Conservation (phyloP, 441 rosid species). For the Populus hybrid region DNA sequence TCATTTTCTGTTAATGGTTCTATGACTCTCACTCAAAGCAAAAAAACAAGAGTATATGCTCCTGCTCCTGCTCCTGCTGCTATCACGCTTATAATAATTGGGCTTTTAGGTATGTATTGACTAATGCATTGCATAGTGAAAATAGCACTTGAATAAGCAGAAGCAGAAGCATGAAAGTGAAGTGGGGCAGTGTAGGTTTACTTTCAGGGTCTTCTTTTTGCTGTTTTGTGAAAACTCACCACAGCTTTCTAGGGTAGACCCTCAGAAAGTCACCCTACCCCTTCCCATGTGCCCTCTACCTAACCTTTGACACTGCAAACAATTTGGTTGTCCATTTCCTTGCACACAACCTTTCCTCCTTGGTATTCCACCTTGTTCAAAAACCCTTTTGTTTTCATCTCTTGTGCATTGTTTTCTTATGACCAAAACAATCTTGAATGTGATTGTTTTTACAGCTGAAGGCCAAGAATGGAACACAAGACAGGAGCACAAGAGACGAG, state of each 20-base stretch:
- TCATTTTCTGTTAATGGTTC: not conserved
- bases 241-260: slow-evolving; percentile 24
- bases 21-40: not conserved
- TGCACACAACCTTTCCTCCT: slow-evolving; percentile 25
- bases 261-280: slow-evolving; percentile 21
- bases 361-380: too few species aligned
- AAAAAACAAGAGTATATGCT: not conserved
- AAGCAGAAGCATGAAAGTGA: slow-evolving; percentile 12
- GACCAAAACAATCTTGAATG: slow-evolving; percentile 12
- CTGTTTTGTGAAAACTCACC: slow-evolving; percentile 21
- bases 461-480: slow-evolving; percentile 45
- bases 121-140: not conserved
- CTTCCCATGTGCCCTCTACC: slow-evolving; percentile 13
- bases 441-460: slow-evolving; percentile 46
- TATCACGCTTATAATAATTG: not conserved
- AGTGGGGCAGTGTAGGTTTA: slow-evolving; percentile 1
- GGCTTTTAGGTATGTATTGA: not conserved
- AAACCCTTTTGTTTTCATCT: too few species aligned
- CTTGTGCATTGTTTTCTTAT: not conserved
- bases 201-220: slow-evolving; percentile 10
- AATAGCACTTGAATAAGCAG: not conserved
- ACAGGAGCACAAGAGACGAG: slow-evolving; percentile 27
- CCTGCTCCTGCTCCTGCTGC: not conserved
- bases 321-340: slow-evolving; percentile 18
- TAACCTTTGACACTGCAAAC: slow-evolving; percentile 34